Evolutionary conservation across 2,329 filamentous ascomycete species (phyloP), one percentile per base, ranked within the genome.

Genomic region (Pyrenophora tritici-repentis): DNA sequence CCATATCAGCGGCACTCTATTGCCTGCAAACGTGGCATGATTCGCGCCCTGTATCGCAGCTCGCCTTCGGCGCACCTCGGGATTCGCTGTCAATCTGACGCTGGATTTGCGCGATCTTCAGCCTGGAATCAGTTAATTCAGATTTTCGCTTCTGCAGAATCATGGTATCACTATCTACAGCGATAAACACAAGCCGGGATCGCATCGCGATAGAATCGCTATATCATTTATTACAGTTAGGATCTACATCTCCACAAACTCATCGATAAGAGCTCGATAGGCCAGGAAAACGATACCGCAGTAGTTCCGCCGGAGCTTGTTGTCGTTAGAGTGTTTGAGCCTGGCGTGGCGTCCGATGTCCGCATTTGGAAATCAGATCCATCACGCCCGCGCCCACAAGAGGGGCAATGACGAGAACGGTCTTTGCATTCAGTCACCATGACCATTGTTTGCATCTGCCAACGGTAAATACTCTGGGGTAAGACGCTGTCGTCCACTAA

Each of bases 361-460:
- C 64, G 55, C 49, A 63, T 62, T 57, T 43, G 64, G 64, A 65
- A 59, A 67, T 66, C 56, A 50, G 55, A 67, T 66, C 64, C 64
- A 67, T 61, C 41, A 47, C 60, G 62, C 55, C 59, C 59, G 61
- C 65, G 61, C 64, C 54, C 59, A 49, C 47, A 53, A 53, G 63
- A 65, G 63, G 63, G 62, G 62, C 54, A 59, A 44, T 31, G 53
- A 58, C 58, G 47, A 65, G 59, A 61, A 59, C 55, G 47, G 62
- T 55, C 58, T 59, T 18, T 50, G 41, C n/a, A 34, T 49, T 58
- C 24, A 51, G 55, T 65, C 59, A 63, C 53, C 26, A 65, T 61
- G 59, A 63, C 44, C 20, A 43, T 57, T 53, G 44, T 48, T 54
- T 54, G 55, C 52, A 47, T 18, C 41, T 50, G 31, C 51, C 53